Conservation (phyloP, 768 basidiomycete genomes). For the Naganishia randhawae region DNA sequence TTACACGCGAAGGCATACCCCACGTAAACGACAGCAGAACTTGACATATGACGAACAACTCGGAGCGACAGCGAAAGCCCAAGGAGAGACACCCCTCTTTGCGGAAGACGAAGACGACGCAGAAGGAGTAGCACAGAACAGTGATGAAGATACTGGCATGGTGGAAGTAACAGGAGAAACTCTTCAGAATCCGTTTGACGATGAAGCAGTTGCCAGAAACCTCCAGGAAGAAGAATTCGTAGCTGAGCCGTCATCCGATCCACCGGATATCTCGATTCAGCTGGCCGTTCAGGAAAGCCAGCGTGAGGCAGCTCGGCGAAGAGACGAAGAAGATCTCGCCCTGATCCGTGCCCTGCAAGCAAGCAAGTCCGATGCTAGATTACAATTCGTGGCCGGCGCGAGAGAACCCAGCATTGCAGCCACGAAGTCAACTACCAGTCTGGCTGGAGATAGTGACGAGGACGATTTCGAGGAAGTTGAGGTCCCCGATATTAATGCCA, state of each 20-base stretch:
- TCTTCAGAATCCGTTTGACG: conserved; percentile 18
- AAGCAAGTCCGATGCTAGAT: conserved; percentile 24
- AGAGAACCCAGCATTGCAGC: conserved; percentile 12
- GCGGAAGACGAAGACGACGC: conserved; percentile 28
- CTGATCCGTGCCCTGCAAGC: conserved; percentile 20
- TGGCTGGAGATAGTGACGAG: conserved; percentile 35
- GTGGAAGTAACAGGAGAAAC: conserved; percentile 68
- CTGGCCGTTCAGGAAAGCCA: conserved; percentile 15
- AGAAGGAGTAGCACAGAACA: conserved; percentile 38
- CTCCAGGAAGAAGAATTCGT: conserved; percentile 29
- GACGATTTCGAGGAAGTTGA: conserved; percentile 45
- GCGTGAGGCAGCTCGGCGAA: conserved; percentile 16
- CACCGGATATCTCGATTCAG: conserved; percentile 18
- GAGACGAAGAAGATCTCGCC: conserved; percentile 29
- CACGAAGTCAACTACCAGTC: conserved; percentile 12
- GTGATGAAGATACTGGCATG: conserved; percentile 58
- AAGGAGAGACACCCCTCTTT: conserved; percentile 16
- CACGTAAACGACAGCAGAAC: conserved; percentile 29
- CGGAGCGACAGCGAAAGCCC: not conserved
- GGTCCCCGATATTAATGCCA: conserved; percentile 32
- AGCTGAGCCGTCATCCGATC: conserved; percentile 29
- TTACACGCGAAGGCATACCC: conserved; percentile 42
- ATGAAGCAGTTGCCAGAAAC: conserved; percentile 16
- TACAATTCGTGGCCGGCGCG: conserved; percentile 26
- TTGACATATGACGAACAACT: conserved; percentile 22